Conservation (phyloP, 148 eudicot genomes). For the Tetragonia tetragonoides region DNA sequence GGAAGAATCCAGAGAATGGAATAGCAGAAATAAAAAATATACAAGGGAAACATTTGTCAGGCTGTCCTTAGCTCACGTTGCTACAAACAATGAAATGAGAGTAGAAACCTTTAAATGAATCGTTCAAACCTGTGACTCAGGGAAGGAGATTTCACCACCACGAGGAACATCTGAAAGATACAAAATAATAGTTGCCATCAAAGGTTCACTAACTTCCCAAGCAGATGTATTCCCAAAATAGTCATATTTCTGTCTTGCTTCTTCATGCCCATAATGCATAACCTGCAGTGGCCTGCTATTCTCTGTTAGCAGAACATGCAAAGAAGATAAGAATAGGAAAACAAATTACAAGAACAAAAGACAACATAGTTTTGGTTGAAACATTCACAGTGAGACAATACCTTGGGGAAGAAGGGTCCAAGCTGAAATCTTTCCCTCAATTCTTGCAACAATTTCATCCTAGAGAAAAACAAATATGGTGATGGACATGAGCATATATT, state of each 20-base stretch:
- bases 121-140: slow-evolving; percentile 62
- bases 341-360: slow-evolving; percentile 4
- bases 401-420: slow-evolving; percentile 95
- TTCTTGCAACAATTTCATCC: slow-evolving; percentile 54
- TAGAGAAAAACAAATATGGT: slow-evolving; percentile 24
- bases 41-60: background rate
- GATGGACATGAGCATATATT: slow-evolving; percentile 7
- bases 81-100: background rate
- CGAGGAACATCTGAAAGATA: slow-evolving; percentile 69
- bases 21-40: background rate
- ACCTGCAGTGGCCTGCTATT: slow-evolving; percentile 58
- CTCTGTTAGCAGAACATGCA: slow-evolving; percentile 30
- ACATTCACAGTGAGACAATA: slow-evolving; percentile 15
- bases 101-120: background rate
- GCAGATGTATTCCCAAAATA: slow-evolving; percentile 49
- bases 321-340: slow-evolving; percentile 11
- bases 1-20: background rate
- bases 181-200: slow-evolving; percentile 79
- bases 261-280: slow-evolving; percentile 50
- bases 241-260: slow-evolving; percentile 39
- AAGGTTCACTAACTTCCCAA: slow-evolving; percentile 40
- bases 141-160: slow-evolving; percentile 88
- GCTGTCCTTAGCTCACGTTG: background rate
- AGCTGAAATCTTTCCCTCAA: slow-evolving; percentile 79
- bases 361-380: background rate